Conservation (phyloP, 1,139 yeast species). For the Meyerozyma carpophila region DNA sequence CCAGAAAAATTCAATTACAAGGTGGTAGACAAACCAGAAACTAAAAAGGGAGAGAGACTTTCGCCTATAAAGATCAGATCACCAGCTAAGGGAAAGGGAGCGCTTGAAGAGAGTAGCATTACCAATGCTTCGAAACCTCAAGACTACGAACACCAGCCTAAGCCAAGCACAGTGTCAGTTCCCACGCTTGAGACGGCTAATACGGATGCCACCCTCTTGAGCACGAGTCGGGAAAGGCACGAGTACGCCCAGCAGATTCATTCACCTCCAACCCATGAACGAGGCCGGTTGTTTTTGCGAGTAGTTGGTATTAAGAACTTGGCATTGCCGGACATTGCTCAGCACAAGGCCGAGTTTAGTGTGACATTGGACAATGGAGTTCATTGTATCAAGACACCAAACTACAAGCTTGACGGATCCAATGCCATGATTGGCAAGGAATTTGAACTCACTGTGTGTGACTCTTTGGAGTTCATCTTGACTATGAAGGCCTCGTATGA, state of each 20-base stretch:
- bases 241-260: neutral
- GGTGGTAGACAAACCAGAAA: neutral
- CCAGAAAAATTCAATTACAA: neutral
- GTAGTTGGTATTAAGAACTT: conserved; percentile 57
- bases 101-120: conserved; percentile 10
- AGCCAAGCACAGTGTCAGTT: conserved; percentile 21
- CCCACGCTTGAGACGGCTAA: conserved; percentile 20
- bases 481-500: conserved; percentile 66
- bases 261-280: conserved; percentile 30
- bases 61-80: conserved; percentile 38
- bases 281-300: conserved; percentile 70
- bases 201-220: conserved; percentile 9
- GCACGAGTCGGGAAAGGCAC: neutral
- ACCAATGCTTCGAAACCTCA: conserved; percentile 1
- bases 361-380: conserved; percentile 84
- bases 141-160: conserved; percentile 2
- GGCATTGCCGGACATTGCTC: conserved; percentile 49
- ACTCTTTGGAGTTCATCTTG: conserved; percentile 60
- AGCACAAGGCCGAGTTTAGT: conserved; percentile 59
- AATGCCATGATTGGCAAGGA: conserved; percentile 63
- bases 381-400: conserved; percentile 77
- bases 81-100: conserved; percentile 25
- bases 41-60: conserved; percentile 3
- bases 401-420: conserved; percentile 39
- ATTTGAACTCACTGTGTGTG: conserved; percentile 73